Conservation (phyloP, 2,329 filamentous ascomycete genomes). For the Cytospora leucostoma region DNA sequence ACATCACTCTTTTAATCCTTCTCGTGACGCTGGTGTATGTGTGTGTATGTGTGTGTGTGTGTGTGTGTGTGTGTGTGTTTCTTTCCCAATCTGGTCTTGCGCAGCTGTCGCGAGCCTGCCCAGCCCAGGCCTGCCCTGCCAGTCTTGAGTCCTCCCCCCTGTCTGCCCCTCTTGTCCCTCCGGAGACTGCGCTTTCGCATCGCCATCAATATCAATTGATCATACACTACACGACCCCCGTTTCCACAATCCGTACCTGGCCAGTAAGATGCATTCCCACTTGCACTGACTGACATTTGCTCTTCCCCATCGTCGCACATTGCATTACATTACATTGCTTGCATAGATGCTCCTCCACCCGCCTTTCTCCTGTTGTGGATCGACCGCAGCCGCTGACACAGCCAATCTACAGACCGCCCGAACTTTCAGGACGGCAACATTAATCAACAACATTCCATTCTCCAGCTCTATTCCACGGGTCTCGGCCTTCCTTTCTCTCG, state of each 20-base stretch:
- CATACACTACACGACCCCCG: slow-evolving; percentile 13
- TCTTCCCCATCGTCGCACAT: slow-evolving; percentile 25
- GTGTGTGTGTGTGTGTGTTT: slow-evolving; percentile 23
- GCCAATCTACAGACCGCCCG: slow-evolving; percentile 28
- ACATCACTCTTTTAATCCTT: slow-evolving; percentile 18
- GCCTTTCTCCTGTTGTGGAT: slow-evolving; percentile 19
- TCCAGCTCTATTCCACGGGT: slow-evolving; percentile 9
- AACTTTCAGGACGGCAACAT: slow-evolving; percentile 19
- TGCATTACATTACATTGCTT: slow-evolving; percentile 27
- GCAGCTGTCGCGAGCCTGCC: slow-evolving; percentile 17
- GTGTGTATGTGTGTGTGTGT: slow-evolving; percentile 2
- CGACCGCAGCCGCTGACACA: slow-evolving; percentile 27
- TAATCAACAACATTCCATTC: slow-evolving; percentile 18
- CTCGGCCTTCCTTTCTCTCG: slow-evolving; percentile 1
- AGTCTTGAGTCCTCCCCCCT: not conserved
- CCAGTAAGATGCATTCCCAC: slow-evolving; percentile 26
- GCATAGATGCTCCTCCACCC: slow-evolving; percentile 25
- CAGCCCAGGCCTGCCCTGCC: not conserved
- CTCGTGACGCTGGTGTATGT: slow-evolving; percentile 17
- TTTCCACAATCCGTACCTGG: slow-evolving; percentile 5
- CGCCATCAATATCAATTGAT: not conserved
- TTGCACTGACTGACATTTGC: slow-evolving; percentile 18
- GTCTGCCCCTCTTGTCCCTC: slow-evolving; percentile 8
- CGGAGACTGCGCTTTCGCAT: slow-evolving; percentile 20
- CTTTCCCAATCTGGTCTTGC: slow-evolving; percentile 7